These are phyloP conservation scores for Chalciporus piperatus DNA, from an alignment of 768 basidiomycete species.

Conservation along the genomic window DNA sequence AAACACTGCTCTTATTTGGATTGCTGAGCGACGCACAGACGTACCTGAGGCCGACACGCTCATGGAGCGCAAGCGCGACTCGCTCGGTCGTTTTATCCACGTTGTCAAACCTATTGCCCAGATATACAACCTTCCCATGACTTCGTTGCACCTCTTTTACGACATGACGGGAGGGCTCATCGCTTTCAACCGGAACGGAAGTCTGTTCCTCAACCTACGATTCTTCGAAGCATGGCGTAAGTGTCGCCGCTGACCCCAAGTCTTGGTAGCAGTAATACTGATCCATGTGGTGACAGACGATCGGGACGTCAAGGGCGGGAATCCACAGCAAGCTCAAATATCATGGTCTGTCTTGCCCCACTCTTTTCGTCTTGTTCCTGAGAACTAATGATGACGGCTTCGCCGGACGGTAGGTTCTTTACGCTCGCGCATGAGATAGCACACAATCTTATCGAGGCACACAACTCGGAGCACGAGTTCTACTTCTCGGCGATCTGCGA, in stretches of 20 bases:
- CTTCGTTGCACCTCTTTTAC: conserved; percentile 83
- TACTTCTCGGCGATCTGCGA: conserved; percentile 92
- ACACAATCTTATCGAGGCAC: conserved; percentile 83
- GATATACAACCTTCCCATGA: conserved; percentile 71
- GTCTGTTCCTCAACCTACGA: conserved; percentile 84
- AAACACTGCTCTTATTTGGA: background rate
- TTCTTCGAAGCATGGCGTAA: conserved; percentile 87
- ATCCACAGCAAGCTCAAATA: conserved; percentile 62
- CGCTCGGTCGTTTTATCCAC: conserved; percentile 69
- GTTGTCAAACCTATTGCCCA: conserved; percentile 62
- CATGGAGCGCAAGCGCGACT: conserved; percentile 50
- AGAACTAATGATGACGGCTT: background rate
- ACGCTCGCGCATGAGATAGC: conserved; percentile 91
- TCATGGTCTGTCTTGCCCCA: conserved; percentile 57
- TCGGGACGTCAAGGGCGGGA: conserved; percentile 52
- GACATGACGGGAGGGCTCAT: conserved; percentile 79
- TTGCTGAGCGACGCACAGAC: conserved; percentile 40
- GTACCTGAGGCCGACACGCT: conserved; percentile 49
- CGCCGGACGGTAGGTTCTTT: conserved; percentile 61
- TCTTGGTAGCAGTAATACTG: too few relatives aligned
- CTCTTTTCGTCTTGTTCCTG: background rate
- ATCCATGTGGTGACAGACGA: conserved; percentile 52
- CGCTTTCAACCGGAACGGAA: conserved; percentile 90
- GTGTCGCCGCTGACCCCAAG: conserved; percentile 25
- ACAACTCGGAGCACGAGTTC: conserved; percentile 92